Evolutionary conservation across 1,284 basidiomycete species (phyloP), one percentile per base, ranked within the genome.

Genomic region (Cryptococcus sp.): DNA sequence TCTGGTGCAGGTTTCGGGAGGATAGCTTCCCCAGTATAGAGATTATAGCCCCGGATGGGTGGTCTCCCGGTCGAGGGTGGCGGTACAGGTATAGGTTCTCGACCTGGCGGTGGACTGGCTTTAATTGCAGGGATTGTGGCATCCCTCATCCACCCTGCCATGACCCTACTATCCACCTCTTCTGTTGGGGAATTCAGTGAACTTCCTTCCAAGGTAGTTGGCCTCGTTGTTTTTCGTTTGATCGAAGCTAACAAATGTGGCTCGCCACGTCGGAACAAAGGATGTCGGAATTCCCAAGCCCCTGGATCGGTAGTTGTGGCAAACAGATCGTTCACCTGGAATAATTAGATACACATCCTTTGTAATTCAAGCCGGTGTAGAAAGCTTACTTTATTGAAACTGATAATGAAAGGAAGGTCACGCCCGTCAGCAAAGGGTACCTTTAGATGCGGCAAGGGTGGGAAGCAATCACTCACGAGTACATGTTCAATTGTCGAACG

Each of bases 221-320:
- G 61, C 6, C 72, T 63, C n/a, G 69, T 66, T 0, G 72, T 66
- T 53, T 76, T 76, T 36, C 73, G 66, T 60, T 76, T 77, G 64
- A 79, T 78, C 30, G 62, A 62, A 2, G 71, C 63, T 6, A 79
- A 67, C 3, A 77, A 62, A 23, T 74, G 71, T 5, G 76, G 74
- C 44, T 77, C 70, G 11, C 73, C 77, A 6, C 72, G 69, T 4
- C 72, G 72, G 59, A 79, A 79, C 6, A 72, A 63, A 0, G 70
- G 66, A 55, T 79, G 77, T 31, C 76, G 70, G 55, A 79, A 79
- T 60, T 79, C 78, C 77, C 77, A 78, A 0, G 77, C 73, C n/a
- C 71, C 68, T 0, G 72, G 68, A 37, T 73, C 71, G 15, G 63
- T 57, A 1, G 72, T 66, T 6, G 72, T 66, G 2, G 67, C 65